A percentile compares a stretch with the other conserved stretches of the same genome.
These are phyloP conservation scores for Erythrobasidium hasegawianum DNA, from an alignment of 1,284 basidiomycete genomes.

Conservation along the genomic window DNA sequence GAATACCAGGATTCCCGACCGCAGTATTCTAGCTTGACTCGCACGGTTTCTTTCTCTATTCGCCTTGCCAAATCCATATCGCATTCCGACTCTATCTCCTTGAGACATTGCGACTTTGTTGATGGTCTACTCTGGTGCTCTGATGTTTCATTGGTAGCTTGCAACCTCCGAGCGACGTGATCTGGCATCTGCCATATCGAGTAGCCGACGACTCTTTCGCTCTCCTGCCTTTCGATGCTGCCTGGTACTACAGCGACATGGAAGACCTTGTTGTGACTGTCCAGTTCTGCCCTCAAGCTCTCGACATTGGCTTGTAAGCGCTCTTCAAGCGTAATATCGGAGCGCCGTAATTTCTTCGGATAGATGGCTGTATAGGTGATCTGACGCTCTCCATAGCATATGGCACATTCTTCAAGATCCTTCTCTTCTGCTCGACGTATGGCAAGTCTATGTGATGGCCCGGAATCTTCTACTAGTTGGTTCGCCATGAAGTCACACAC, in stretches of 20 bases:
- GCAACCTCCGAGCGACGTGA: constrained; percentile 4
- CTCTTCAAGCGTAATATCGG: constrained; percentile 3
- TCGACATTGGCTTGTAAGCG: constrained; percentile 12
- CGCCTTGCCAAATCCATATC: constrained; percentile 13
- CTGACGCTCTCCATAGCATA: constrained; percentile 23
- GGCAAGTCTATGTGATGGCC: too few relatives aligned
- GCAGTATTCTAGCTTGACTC: neutral
- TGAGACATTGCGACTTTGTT: neutral
- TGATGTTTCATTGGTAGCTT: neutral
- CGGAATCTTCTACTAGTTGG: too few relatives aligned
- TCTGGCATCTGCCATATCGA: constrained; percentile 25
- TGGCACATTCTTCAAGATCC: constrained; percentile 14
- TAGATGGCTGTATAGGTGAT: constrained; percentile 30
- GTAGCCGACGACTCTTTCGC: constrained; percentile 8
- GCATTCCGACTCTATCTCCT: constrained; percentile 17
- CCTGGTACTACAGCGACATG: neutral
- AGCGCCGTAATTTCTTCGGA: constrained; percentile 2
- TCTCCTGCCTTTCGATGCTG: neutral
- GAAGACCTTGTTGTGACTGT: constrained; percentile 1
- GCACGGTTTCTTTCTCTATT: constrained; percentile 4
- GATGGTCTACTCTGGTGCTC: neutral
- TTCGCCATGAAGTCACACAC: too few relatives aligned
- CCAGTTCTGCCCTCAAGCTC: constrained; percentile 1
- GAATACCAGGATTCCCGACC: constrained; percentile 3
- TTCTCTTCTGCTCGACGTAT: constrained; percentile 11